Percentiles rank a stretch among this genome's conserved stretches.
Conservation (phyloP, 352 stramenopile genomes). For the Globisporangium middletonii region DNA sequence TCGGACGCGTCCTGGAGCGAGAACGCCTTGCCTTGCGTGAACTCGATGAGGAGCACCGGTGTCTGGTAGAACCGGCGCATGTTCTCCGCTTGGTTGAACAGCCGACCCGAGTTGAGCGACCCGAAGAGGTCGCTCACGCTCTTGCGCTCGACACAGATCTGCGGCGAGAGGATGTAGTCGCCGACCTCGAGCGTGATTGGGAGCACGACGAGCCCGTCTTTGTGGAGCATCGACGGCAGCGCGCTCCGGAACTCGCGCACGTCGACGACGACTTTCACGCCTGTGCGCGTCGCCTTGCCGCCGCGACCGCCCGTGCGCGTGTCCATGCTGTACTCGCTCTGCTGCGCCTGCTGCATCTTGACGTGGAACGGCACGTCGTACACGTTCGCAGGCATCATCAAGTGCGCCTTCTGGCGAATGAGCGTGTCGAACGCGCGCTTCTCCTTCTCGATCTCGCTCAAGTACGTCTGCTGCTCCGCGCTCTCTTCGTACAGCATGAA, state of each 20-base stretch:
- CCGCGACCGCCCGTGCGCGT: conserved; percentile 58
- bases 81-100: conserved; percentile 93
- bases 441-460: conserved; percentile 93
- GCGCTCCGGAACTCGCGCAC: conserved; percentile 96
- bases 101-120: conserved; percentile 92
- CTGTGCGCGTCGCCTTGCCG: conserved; percentile 25
- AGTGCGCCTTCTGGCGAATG: conserved; percentile 93
- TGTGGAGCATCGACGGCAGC: conserved; percentile 96
- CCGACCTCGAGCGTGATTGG: conserved; percentile 95
- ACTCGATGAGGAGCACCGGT: conserved; percentile 96
- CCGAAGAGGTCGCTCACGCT: conserved; percentile 94
- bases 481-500: conserved; percentile 96
- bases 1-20: conserved; percentile 87
- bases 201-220: conserved; percentile 89
- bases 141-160: conserved; percentile 98
- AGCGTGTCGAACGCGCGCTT: conserved; percentile 95
- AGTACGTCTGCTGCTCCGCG: conserved; percentile 94
- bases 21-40: conserved; percentile 82
- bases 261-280: conserved; percentile 90
- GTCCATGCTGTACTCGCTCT: conserved; percentile 76
- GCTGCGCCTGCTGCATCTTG: conserved; percentile 50
- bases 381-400: conserved; percentile 87
- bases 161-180: conserved; percentile 96
- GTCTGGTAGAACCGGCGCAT: conserved; percentile 83
- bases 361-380: conserved; percentile 78